Evolutionary conservation across 192 early-diverging fungal species (phyloP).

Genomic region (Entomortierella lignicola): DNA sequence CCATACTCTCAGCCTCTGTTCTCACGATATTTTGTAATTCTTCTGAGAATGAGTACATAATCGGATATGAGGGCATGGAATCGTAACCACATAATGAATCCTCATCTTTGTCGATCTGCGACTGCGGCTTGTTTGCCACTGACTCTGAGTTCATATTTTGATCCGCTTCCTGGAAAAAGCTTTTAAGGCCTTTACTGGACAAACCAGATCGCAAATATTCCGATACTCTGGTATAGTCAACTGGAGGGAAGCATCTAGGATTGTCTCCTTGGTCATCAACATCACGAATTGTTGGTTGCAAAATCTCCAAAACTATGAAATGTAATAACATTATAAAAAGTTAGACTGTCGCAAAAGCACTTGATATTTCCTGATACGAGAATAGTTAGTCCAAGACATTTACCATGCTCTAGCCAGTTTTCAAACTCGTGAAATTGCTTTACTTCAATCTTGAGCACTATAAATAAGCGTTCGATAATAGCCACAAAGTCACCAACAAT

Average conservation of each 20-base stretch:
- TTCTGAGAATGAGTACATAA: constrained; percentile 31
- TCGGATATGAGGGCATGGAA: constrained; percentile 13
- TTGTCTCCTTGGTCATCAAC: constrained; percentile 22
- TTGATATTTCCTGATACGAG: too few species aligned
- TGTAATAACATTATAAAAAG: not conserved
- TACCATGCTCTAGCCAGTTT: constrained; percentile 47
- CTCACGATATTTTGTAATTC: not conserved
- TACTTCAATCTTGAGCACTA: constrained; percentile 26
- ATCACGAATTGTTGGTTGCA: constrained; percentile 17
- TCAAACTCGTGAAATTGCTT: constrained; percentile 45
- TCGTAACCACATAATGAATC: not conserved
- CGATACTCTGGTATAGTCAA: constrained; percentile 17
- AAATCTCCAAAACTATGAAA: constrained; percentile 11
- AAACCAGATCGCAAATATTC: constrained; percentile 24
- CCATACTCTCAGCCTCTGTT: not conserved
- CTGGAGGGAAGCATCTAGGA: constrained; percentile 16
- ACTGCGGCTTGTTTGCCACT: not conserved
- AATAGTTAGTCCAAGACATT: not conserved
- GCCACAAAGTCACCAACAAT: constrained; percentile 39
- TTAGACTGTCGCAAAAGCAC: too few species aligned
- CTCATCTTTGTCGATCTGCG: not conserved
- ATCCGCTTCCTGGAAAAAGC: constrained; percentile 17
- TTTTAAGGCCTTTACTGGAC: not conserved
- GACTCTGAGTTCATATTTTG: not conserved
- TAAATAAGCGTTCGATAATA: constrained; percentile 23